Evolutionary conservation across 2,329 filamentous ascomycete genomes (phyloP).

Genomic region (Leptographium lundbergii): DNA sequence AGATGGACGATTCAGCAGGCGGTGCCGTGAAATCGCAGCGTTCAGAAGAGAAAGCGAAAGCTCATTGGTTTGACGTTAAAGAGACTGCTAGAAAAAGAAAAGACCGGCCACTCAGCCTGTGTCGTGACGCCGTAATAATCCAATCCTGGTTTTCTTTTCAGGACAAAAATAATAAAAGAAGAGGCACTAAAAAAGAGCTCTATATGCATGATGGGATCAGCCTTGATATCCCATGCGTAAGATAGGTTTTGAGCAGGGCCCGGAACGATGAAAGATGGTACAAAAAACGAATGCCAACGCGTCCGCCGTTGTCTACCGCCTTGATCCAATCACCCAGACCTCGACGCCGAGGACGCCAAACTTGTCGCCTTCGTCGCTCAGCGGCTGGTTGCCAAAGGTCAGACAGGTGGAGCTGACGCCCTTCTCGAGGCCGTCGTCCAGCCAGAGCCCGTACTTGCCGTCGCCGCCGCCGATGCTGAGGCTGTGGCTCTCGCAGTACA

Average conservation of each 20-base stretch:
- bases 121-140: background rate
- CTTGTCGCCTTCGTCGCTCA: constrained; percentile 86
- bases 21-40: background rate
- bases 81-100: background rate
- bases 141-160: background rate
- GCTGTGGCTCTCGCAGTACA: constrained; percentile 78
- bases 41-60: background rate
- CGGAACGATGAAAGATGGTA: background rate
- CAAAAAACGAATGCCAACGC: background rate
- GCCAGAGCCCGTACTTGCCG: constrained; percentile 86
- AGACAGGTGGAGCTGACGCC: constrained; percentile 75
- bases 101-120: too few species aligned
- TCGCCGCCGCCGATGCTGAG: constrained; percentile 79
- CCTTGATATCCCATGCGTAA: background rate
- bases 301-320: background rate
- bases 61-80: background rate
- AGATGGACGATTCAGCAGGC: background rate
- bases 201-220: background rate
- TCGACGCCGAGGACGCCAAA: constrained; percentile 88
- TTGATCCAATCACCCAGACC: constrained; percentile 71
- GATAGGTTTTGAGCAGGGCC: background rate
- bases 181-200: background rate
- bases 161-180: background rate
- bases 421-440: constrained; percentile 72
- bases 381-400: constrained; percentile 87